A percentile compares a stretch with the other conserved stretches of the same genome.
phyloP scores from a whole-genome alignment of 345 rosid species.

The Citrus mangshanensis region DNA sequence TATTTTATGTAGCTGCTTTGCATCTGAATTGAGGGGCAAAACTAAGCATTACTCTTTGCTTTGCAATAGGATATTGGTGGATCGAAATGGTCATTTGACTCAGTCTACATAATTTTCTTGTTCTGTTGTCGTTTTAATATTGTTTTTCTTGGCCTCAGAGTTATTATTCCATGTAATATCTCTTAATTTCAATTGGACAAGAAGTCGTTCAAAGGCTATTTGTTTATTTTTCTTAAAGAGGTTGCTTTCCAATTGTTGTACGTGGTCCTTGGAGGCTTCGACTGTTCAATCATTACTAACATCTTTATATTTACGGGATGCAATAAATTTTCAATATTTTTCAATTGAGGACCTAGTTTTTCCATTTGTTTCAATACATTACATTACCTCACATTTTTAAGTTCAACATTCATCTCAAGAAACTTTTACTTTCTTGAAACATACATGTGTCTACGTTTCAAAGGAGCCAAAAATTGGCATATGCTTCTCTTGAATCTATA shows the following conservation, averaged over 20 bases:
- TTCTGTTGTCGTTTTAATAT: neutral
- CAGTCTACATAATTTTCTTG: neutral
- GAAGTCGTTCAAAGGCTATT: too few species aligned
- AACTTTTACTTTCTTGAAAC: neutral
- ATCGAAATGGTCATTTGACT: neutral
- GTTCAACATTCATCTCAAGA: neutral
- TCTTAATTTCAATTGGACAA: too few species aligned
- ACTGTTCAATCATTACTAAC: too few species aligned
- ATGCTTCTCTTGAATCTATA: neutral
- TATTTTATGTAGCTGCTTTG: neutral
- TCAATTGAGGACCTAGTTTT: neutral
- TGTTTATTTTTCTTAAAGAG: too few species aligned
- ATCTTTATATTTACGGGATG: too few species aligned
- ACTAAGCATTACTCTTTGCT: neutral
- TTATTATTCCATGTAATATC: too few species aligned
- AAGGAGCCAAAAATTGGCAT: slow-evolving; percentile 3
- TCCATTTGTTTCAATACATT: neutral
- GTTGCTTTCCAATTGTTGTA: too few species aligned
- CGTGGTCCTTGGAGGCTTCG: too few species aligned
- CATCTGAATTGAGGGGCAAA: neutral
- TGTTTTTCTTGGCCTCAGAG: too few species aligned
- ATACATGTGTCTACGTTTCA: neutral
- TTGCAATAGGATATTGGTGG: neutral
- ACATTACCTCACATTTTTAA: too few species aligned
- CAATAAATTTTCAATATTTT: neutral